Conservation (phyloP, 305 asterid genomes). For the Plantago coronopus region DNA sequence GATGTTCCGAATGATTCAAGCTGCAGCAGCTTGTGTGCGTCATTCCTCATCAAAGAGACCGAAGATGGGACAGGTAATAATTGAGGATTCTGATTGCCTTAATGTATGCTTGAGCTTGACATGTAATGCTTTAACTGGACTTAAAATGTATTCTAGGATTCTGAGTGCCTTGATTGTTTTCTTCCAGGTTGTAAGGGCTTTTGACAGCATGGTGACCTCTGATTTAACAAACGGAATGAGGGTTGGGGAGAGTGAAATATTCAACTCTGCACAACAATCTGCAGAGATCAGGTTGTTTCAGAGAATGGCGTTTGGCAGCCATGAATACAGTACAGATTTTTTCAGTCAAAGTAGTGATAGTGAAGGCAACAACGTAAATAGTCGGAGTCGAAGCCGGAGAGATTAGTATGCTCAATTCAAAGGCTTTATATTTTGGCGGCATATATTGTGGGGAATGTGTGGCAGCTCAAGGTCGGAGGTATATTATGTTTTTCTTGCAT, state of each 20-base stretch:
- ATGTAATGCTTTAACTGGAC: too few relatives aligned
- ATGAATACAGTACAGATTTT: slow-evolving; percentile 52
- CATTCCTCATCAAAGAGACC: slow-evolving; percentile 78
- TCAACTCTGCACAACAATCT: slow-evolving; percentile 46
- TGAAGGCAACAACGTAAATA: slow-evolving; percentile 28
- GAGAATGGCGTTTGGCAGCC: slow-evolving; percentile 78
- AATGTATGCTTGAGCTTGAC: not conserved
- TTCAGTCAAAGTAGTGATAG: slow-evolving; percentile 33
- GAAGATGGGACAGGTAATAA: slow-evolving; percentile 79
- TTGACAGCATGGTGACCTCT: slow-evolving; percentile 48
- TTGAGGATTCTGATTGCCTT: too few relatives aligned
- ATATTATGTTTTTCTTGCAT: slow-evolving; percentile 1
- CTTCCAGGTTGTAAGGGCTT: slow-evolving; percentile 68
- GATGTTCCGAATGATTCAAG: slow-evolving; percentile 69
- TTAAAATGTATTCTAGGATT: not conserved
- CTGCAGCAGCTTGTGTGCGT: slow-evolving; percentile 88
- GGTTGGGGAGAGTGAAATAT: slow-evolving; percentile 72
- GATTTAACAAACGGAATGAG: slow-evolving; percentile 80
- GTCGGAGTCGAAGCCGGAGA: slow-evolving; percentile 18
- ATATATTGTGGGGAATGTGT: slow-evolving; percentile 25
- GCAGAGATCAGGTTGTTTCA: slow-evolving; percentile 61
- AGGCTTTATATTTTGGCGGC: slow-evolving; percentile 15
- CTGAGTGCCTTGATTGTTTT: slow-evolving; percentile 14
- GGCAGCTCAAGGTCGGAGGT: slow-evolving; percentile 29
- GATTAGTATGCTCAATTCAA: slow-evolving; percentile 9